A percentile compares a stretch with the other conserved stretches of the same genome.
Evolutionary conservation across 1,284 basidiomycete species (phyloP).

Genomic region (Cutaneotrichosporon arboriforme): DNA sequence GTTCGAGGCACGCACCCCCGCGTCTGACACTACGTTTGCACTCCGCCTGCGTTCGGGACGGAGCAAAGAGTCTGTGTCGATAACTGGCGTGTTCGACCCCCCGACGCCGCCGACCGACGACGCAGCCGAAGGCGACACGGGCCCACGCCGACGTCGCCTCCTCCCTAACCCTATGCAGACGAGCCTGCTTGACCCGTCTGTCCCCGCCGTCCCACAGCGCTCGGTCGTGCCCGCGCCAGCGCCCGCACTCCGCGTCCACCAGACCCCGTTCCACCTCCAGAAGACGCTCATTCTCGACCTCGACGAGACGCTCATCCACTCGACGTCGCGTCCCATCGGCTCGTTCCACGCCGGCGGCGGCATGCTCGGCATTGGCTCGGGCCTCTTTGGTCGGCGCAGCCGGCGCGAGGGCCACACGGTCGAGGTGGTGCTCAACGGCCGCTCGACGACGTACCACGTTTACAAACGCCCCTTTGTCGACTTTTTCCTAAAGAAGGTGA

Average conservation of each 20-base stretch:
- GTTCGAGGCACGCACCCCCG: conserved; percentile 16
- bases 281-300: conserved; percentile 94
- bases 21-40: conserved; percentile 22
- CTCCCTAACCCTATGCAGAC: conserved; percentile 42
- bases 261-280: conserved; percentile 67
- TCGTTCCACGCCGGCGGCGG: conserved; percentile 51
- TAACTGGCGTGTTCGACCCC: conserved; percentile 8
- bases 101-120: conserved; percentile 19
- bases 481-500: conserved; percentile 86
- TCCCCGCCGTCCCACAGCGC: conserved; percentile 45
- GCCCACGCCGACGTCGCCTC: conserved; percentile 20
- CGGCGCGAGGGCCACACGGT: conserved; percentile 78
- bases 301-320: conserved; percentile 97
- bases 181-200: conserved; percentile 39
- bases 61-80: conserved; percentile 15
- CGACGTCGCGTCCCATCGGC: conserved; percentile 69
- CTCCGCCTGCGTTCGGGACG: conserved; percentile 34
- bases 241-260: conserved; percentile 25
- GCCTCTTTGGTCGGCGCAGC: conserved; percentile 51
- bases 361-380: conserved; percentile 59
- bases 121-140: conserved; percentile 11
- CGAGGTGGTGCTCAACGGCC: conserved; percentile 87
- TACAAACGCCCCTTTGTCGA: conserved; percentile 98
- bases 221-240: conserved; percentile 12
- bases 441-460: conserved; percentile 91